Percentiles rank a stretch among this genome's conserved stretches.
Evolutionary conservation across 2,329 filamentous ascomycete species (phyloP).

Genomic region (Sporothrix dimorphospora): DNA sequence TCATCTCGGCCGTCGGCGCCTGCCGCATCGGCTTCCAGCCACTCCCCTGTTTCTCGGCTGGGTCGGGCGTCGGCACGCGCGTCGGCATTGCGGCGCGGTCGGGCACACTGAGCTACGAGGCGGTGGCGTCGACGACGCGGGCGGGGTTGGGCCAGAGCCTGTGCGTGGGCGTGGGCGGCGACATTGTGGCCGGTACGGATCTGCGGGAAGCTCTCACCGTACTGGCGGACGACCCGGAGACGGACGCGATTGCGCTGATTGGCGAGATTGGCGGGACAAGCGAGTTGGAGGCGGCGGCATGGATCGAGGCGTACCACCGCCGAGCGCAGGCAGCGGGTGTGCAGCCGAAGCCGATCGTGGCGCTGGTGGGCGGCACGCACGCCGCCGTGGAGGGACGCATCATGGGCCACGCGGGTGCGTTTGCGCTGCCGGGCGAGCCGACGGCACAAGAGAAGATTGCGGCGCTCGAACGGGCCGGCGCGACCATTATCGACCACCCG

Average conservation of each 20-base stretch:
- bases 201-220: slow-evolving; percentile 71
- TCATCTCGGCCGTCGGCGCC: slow-evolving; percentile 74
- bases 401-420: slow-evolving; percentile 82
- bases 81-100: slow-evolving; percentile 81
- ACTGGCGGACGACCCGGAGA: slow-evolving; percentile 67
- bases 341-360: slow-evolving; percentile 72
- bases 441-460: slow-evolving; percentile 67
- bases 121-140: slow-evolving; percentile 72
- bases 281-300: slow-evolving; percentile 73
- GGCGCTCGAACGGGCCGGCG: slow-evolving; percentile 67
- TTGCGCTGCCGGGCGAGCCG: slow-evolving; percentile 67
- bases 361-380: slow-evolving; percentile 67
- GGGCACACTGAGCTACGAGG: slow-evolving; percentile 78
- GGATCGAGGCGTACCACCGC: slow-evolving; percentile 68
- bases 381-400: slow-evolving; percentile 66
- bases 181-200: slow-evolving; percentile 73
- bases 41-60: slow-evolving; percentile 71
- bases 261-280: slow-evolving; percentile 73
- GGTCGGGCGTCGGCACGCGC: slow-evolving; percentile 45
- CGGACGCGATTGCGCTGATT: slow-evolving; percentile 71
- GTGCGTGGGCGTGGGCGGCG: slow-evolving; percentile 77
- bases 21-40: slow-evolving; percentile 80
- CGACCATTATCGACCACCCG: slow-evolving; percentile 73
- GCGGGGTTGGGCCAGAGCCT: slow-evolving; percentile 77
- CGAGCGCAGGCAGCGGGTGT: slow-evolving; percentile 58